Evolutionary conservation across 345 rosid species (phyloP), one percentile per base, ranked within the genome.

Genomic region (Eucalyptus rudis): DNA sequence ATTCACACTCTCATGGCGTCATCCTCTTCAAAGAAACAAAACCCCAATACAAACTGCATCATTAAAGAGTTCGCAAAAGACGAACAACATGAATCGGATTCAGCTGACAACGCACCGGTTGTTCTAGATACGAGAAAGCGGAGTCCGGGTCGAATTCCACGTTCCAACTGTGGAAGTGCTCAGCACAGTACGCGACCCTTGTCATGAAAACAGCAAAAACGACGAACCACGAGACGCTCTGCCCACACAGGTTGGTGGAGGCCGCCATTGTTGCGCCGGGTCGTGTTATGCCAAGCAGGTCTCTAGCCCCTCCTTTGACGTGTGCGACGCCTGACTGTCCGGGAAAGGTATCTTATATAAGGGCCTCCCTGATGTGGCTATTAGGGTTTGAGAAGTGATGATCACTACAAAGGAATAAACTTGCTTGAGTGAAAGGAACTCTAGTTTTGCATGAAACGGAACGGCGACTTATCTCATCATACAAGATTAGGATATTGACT

Each of bases 101-200:
- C 68, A 27, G 31, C 27, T 76, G 7, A 76, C 11, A 76, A 76
- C 93, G 13, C 91, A 92, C 93, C 56, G 92, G 89, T 54, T 93
- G 92, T 76, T 91, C 81, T 45, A 51, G 50, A 49, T 91, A 56
- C 14, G 88, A 33, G 49, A 92, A 92, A 29, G 47, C 87, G 68
- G 90, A 89, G 40, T 87, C 76, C 24, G 52, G 62, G 88, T 87
- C 91, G 76, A 89, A 50, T 24, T 88, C 79, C 56, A 94, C 93
- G 85, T 94, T 89, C 95, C 95, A 94, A 15, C 93, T 90, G 13
- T 91, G 84, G 33, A 88, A 93, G 88, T 92, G 84, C 56, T 92
- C 93, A 16, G 62, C 80, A 25, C 47, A 76, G 27, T 22, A 24
- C 8, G 15, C 47, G 5, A 43, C 47, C 83, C 83, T 40, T 13